Evolutionary conservation across 331 rosid genomes (phyloP).

Genomic region (Telfairia occidentalis): DNA sequence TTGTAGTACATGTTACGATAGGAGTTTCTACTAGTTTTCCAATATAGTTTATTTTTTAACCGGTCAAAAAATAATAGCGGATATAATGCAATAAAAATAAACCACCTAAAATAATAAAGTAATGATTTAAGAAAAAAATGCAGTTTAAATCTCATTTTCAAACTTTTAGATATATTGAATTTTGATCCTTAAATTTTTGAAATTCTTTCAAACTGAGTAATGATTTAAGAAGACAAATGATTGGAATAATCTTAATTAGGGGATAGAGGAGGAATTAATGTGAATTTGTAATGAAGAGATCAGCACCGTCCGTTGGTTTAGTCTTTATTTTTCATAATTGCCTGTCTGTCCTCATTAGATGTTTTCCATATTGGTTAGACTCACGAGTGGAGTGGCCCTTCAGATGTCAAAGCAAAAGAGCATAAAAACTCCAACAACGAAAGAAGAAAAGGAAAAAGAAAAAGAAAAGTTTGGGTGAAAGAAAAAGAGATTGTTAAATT

Average conservation of each 20-base stretch:
- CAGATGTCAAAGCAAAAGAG: neutral
- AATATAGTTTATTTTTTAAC: no score
- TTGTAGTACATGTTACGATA: no score
- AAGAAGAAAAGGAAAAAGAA: neutral
- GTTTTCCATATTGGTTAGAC: slow-evolving; percentile 25
- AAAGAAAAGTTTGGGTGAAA: neutral
- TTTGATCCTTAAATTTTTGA: neutral
- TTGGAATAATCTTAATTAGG: neutral
- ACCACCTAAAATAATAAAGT: no score
- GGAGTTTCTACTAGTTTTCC: no score
- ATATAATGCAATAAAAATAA: no score
- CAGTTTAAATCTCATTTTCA: neutral
- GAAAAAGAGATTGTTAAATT: neutral
- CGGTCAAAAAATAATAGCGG: no score
- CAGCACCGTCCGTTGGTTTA: neutral
- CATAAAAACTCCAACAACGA: neutral
- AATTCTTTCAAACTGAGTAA: neutral
- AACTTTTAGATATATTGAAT: neutral
- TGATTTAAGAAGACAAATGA: neutral
- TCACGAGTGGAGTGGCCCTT: slow-evolving; percentile 13
- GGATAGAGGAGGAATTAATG: neutral
- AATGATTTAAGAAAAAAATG: no score
- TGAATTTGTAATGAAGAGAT: slow-evolving; percentile 1
- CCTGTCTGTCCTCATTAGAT: slow-evolving; percentile 42
- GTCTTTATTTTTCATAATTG: slow-evolving; percentile 49